These are phyloP conservation scores for Rhododendron williamsianum DNA, from an alignment of 148 eudicot genomes.

Conservation along the genomic window DNA sequence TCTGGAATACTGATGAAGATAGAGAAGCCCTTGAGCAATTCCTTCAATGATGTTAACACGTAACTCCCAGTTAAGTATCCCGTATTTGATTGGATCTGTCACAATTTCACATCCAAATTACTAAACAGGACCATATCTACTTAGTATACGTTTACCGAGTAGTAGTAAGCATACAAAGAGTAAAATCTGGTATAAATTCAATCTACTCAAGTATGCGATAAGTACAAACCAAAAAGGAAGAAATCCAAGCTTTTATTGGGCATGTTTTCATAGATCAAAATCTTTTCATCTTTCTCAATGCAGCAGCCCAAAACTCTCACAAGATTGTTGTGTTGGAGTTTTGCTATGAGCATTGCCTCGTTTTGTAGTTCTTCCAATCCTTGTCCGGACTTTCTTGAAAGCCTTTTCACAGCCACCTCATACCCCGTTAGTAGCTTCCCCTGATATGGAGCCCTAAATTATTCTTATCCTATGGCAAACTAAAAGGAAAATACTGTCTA, in stretches of 20 bases:
- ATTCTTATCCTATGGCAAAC: neutral
- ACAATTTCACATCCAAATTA: neutral
- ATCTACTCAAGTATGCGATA: neutral
- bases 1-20: slow-evolving; percentile 33
- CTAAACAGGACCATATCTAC: neutral
- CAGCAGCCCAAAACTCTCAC: slow-evolving; percentile 1
- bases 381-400: slow-evolving; percentile 1
- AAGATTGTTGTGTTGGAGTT: slow-evolving; percentile 3
- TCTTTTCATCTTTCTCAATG: slow-evolving; percentile 9
- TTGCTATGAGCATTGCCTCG: neutral
- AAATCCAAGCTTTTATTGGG: slow-evolving; percentile 11
- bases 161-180: neutral
- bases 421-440: neutral
- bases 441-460: neutral
- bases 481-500: neutral
- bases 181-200: neutral
- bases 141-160: neutral
- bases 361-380: neutral
- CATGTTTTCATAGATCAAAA: slow-evolving; percentile 3
- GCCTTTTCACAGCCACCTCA: slow-evolving; percentile 8
- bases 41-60: neutral
- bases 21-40: slow-evolving; percentile 14
- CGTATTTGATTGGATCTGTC: neutral
- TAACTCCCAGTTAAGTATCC: neutral
- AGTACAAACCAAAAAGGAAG: slow-evolving; percentile 4